Evolutionary conservation across 228 moss, liverwort and hornwort species (phyloP).

Genomic region (Sphagnum magellanicum): DNA sequence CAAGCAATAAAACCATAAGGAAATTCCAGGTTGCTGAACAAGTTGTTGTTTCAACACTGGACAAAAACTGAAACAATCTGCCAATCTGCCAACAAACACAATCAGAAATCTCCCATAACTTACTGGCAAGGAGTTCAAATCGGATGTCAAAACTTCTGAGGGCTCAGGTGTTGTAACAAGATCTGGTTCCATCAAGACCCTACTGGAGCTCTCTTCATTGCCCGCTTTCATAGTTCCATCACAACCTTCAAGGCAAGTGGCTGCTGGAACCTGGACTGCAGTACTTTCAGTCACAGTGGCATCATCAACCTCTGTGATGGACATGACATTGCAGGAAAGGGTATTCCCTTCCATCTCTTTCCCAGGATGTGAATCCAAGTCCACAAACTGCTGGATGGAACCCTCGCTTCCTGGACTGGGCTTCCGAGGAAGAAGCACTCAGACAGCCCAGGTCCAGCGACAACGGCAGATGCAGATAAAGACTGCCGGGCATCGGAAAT

Average conservation of each 20-base stretch:
- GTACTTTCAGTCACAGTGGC: background rate
- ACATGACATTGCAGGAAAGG: background rate
- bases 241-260: background rate
- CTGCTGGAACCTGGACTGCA: background rate
- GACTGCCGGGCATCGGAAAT: slow-evolving; percentile 37
- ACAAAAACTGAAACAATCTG: too few species aligned
- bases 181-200: slow-evolving; percentile 1
- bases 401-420: slow-evolving; percentile 20
- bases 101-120: slow-evolving; percentile 4
- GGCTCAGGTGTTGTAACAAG: slow-evolving; percentile 5
- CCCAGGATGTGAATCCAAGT: background rate
- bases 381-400: slow-evolving; percentile 6
- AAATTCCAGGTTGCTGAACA: too few species aligned
- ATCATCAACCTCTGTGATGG: too few species aligned
- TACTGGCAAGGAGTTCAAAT: slow-evolving; percentile 8
- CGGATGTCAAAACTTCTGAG: slow-evolving; percentile 7
- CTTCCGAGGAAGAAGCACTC: slow-evolving; percentile 29
- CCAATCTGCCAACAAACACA: too few species aligned
- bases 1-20: too few species aligned
- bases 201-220: background rate
- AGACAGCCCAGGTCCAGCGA: slow-evolving; percentile 33
- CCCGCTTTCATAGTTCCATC: slow-evolving; percentile 12
- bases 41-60: too few species aligned
- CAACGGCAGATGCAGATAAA: slow-evolving; percentile 16
- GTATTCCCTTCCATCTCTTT: too few species aligned